phyloP scores from a whole-genome alignment of 1,139 yeast species.

The Magnusiomyces tetraspermus region DNA sequence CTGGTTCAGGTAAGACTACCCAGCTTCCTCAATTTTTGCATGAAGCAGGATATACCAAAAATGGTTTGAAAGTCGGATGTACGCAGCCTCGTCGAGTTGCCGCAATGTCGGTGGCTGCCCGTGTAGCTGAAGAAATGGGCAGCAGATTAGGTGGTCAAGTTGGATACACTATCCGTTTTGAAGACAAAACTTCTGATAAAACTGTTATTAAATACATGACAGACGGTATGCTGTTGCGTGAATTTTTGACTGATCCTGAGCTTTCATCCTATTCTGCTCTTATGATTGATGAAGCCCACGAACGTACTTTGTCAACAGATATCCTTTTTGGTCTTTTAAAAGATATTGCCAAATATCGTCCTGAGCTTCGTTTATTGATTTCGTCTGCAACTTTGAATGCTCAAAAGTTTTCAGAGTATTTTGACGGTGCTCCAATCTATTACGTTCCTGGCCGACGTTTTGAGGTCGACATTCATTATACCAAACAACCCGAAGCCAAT shows the following conservation, averaged over 20 bases:
- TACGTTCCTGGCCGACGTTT: constrained; percentile 80
- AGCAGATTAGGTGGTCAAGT: constrained; percentile 65
- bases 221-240: constrained; percentile 87
- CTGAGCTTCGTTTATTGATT: constrained; percentile 63
- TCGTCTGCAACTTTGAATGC: constrained; percentile 96
- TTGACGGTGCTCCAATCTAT: constrained; percentile 75
- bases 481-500: constrained; percentile 82
- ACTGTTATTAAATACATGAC: constrained; percentile 82
- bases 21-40: constrained; percentile 83
- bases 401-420: constrained; percentile 67
- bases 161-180: constrained; percentile 84
- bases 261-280: constrained; percentile 62
- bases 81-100: constrained; percentile 97
- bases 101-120: constrained; percentile 83
- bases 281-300: constrained; percentile 97
- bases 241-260: constrained; percentile 68
- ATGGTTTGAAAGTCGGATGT: constrained; percentile 57
- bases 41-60: constrained; percentile 65
- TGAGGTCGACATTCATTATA: constrained; percentile 81
- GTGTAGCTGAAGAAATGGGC: constrained; percentile 85
- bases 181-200: constrained; percentile 52
- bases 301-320: constrained; percentile 87
- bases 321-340: constrained; percentile 74
- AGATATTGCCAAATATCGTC: constrained; percentile 53
- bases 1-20: constrained; percentile 97